A percentile compares a stretch with the other conserved stretches of the same genome.
Evolutionary conservation across 73 alveolate species (phyloP).

Genomic region (Paramecium caudatum): DNA sequence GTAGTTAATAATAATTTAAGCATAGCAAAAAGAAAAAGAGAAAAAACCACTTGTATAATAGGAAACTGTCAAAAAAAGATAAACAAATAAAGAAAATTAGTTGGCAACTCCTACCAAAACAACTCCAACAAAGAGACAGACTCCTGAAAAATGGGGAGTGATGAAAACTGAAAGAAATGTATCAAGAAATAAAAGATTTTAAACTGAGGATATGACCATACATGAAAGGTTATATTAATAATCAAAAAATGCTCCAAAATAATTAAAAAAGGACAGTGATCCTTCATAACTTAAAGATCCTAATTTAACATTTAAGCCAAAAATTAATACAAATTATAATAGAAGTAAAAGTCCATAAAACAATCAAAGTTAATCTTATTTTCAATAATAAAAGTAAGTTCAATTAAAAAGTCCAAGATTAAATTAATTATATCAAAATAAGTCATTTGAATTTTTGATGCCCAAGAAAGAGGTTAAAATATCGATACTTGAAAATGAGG

Average conservation of each 20-base stretch:
- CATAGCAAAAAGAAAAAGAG: background rate
- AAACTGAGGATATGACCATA: background rate
- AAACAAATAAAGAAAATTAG: constrained; percentile 50
- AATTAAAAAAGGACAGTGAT: background rate
- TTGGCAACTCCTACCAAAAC: background rate
- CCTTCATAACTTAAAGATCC: too few relatives aligned
- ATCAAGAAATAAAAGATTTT: constrained; percentile 38
- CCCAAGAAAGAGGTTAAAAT: constrained; percentile 57
- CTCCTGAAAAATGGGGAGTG: background rate
- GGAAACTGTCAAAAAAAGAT: constrained; percentile 42
- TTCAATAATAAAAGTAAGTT: background rate
- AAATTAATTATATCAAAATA: constrained; percentile 34
- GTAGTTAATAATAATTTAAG: background rate
- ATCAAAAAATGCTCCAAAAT: background rate
- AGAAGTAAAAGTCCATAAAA: constrained; percentile 29
- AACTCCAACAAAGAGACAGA: background rate
- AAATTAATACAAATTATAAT: constrained; percentile 6
- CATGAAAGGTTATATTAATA: constrained; percentile 32
- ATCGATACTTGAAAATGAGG: constrained; percentile 56
- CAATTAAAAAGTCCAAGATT: constrained; percentile 68
- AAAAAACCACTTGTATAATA: constrained; percentile 9
- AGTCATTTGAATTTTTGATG: constrained; percentile 19
- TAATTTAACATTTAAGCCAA: constrained; percentile 23
- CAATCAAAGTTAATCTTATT: background rate
- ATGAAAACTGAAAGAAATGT: constrained; percentile 28